Evolutionary conservation across 306 rosid species (phyloP).

Genomic region (Delonix regia): DNA sequence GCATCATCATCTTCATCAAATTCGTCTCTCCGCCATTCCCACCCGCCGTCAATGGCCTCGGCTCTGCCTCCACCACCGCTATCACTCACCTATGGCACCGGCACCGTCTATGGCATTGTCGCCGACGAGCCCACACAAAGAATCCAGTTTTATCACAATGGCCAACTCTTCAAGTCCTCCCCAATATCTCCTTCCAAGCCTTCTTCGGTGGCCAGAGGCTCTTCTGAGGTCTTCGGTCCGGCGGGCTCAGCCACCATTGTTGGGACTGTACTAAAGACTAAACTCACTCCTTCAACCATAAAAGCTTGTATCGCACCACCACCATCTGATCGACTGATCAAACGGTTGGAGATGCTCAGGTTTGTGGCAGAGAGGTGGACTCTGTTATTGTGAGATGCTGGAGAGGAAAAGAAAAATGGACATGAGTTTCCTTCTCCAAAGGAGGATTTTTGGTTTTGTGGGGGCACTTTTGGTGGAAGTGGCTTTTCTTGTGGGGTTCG

Average conservation of each 20-base stretch:
- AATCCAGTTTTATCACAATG: slow-evolving; percentile 40
- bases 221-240: slow-evolving; percentile 53
- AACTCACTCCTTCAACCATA: background rate
- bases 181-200: slow-evolving; percentile 38
- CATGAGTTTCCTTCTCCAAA: slow-evolving; percentile 34
- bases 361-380: slow-evolving; percentile 50
- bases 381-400: slow-evolving; percentile 50
- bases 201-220: slow-evolving; percentile 56
- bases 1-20: slow-evolving; percentile 1
- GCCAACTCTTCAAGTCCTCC: slow-evolving; percentile 22
- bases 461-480: slow-evolving; percentile 40
- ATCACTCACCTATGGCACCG: slow-evolving; percentile 38
- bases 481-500: slow-evolving; percentile 53
- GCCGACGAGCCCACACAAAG: slow-evolving; percentile 37
- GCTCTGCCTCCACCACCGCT: slow-evolving; percentile 48
- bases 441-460: slow-evolving; percentile 26
- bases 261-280: slow-evolving; percentile 42
- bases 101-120: slow-evolving; percentile 45
- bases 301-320: slow-evolving; percentile 36
- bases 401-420: slow-evolving; percentile 43
- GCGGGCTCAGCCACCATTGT: slow-evolving; percentile 46
- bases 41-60: slow-evolving; percentile 34
- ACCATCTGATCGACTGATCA: slow-evolving; percentile 38
- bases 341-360: slow-evolving; percentile 51
- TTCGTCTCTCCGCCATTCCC: background rate